Conservation (phyloP, 2,329 filamentous ascomycete species). For the Colletotrichum melonis region DNA sequence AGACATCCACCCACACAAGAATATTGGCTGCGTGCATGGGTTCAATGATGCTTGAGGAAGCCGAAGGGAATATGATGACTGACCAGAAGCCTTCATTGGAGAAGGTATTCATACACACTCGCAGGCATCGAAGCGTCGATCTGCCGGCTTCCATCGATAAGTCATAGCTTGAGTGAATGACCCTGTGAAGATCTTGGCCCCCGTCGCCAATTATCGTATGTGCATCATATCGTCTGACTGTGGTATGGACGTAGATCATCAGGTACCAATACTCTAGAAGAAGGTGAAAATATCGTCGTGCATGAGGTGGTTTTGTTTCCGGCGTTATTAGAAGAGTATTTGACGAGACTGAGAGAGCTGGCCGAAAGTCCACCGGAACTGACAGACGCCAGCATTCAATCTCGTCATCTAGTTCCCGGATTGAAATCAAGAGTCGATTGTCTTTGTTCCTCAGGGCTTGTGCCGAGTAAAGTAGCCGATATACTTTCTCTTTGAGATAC, state of each 20-base stretch:
- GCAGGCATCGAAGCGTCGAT: slow-evolving; percentile 36
- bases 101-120: not conserved
- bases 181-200: slow-evolving; percentile 37
- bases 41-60: not conserved
- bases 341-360: not conserved
- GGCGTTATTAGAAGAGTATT: not conserved
- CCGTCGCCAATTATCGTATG: slow-evolving; percentile 10
- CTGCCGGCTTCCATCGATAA: slow-evolving; percentile 39
- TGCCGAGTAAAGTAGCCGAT: slow-evolving; percentile 7
- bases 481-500: slow-evolving; percentile 10
- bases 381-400: slow-evolving; percentile 46
- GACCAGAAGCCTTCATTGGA: not conserved
- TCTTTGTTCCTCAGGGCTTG: not conserved
- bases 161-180: slow-evolving; percentile 39
- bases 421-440: slow-evolving; percentile 35
- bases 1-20: not conserved
- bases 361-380: slow-evolving; percentile 32
- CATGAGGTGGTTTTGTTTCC: not conserved
- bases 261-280: slow-evolving; percentile 38
- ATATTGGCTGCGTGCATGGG: not conserved
- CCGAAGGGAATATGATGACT: not conserved
- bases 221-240: slow-evolving; percentile 37
- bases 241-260: slow-evolving; percentile 36
- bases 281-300: slow-evolving; percentile 12
- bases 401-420: slow-evolving; percentile 46